Evolutionary conservation across 495 filamentous ascomycete species (phyloP).

Genomic region (Choiromyces venosus): DNA sequence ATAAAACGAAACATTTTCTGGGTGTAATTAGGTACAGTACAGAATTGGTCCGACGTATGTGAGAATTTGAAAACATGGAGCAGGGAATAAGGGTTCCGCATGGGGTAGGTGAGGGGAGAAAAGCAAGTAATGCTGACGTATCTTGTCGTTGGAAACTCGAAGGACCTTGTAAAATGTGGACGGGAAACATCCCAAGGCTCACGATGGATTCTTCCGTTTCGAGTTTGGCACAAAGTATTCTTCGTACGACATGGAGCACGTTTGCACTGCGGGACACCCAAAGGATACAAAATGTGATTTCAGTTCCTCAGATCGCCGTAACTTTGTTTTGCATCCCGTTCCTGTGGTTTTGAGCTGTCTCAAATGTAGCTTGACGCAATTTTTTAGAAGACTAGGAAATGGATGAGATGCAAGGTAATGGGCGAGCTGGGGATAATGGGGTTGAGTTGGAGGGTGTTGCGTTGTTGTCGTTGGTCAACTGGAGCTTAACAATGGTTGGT

Average conservation of each 20-base stretch:
- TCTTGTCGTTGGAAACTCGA: conserved; percentile 13
- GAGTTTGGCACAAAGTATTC: too few relatives aligned
- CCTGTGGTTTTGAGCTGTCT: conserved; percentile 6
- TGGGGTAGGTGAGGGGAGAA: neutral
- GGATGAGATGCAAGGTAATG: neutral
- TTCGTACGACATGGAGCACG: conserved; percentile 24
- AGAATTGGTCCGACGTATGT: neutral
- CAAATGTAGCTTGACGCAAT: conserved; percentile 5
- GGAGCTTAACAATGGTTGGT: neutral
- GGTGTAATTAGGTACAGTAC: too few relatives aligned
- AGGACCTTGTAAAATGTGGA: conserved; percentile 9
- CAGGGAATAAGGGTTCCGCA: neutral
- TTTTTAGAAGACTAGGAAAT: neutral
- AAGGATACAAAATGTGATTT: conserved; percentile 7
- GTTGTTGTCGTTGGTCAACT: neutral
- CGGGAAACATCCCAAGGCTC: conserved; percentile 8
- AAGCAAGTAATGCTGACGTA: conserved; percentile 27
- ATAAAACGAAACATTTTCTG: too few relatives aligned
- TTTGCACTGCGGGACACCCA: conserved; percentile 14
- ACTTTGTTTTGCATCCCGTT: conserved; percentile 14
- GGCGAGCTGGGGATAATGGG: neutral
- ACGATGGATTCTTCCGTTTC: conserved; percentile 9
- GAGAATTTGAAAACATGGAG: neutral
- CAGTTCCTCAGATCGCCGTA: conserved; percentile 9
- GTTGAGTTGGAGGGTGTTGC: neutral